Evolutionary conservation across 2,329 filamentous ascomycete genomes (phyloP).

Genomic region (Leptoxyphium fumago): DNA sequence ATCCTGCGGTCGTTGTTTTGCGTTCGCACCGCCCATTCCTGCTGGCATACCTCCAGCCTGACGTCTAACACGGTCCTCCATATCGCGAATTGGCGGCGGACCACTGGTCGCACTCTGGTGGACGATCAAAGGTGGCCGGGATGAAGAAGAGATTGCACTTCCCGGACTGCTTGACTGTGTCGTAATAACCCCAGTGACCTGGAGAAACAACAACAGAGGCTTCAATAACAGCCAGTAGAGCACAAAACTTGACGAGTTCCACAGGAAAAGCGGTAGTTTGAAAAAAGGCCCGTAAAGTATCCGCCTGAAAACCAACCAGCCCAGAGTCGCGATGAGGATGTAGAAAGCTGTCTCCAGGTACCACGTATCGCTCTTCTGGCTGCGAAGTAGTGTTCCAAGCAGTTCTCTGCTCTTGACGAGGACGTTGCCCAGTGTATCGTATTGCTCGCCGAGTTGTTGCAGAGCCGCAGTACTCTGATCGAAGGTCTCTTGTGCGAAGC

Average conservation of each 20-base stretch:
- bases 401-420: constrained; percentile 60
- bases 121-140: constrained; percentile 25
- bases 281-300: constrained; percentile 78
- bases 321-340: constrained; percentile 59
- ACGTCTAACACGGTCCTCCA: constrained; percentile 8
- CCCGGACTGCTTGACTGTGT: constrained; percentile 2
- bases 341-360: constrained; percentile 86
- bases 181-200: constrained; percentile 35
- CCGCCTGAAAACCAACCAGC: constrained; percentile 75
- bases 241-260: constrained; percentile 8
- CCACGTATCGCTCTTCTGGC: constrained; percentile 95
- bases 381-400: constrained; percentile 63
- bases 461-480: constrained; percentile 72
- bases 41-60: constrained; percentile 24
- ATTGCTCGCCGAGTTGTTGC: constrained; percentile 65
- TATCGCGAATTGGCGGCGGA: constrained; percentile 17
- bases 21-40: constrained; percentile 36
- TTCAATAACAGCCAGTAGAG: constrained; percentile 15
- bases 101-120: constrained; percentile 29
- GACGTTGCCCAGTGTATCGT: constrained; percentile 63
- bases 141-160: constrained; percentile 11
- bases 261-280: constrained; percentile 47
- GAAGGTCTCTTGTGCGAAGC: constrained; percentile 81
- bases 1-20: constrained; percentile 19
- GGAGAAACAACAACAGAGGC: constrained; percentile 33